phyloP scores from a whole-genome alignment of 2,329 filamentous ascomycete species.

The Daldinia sp. region DNA sequence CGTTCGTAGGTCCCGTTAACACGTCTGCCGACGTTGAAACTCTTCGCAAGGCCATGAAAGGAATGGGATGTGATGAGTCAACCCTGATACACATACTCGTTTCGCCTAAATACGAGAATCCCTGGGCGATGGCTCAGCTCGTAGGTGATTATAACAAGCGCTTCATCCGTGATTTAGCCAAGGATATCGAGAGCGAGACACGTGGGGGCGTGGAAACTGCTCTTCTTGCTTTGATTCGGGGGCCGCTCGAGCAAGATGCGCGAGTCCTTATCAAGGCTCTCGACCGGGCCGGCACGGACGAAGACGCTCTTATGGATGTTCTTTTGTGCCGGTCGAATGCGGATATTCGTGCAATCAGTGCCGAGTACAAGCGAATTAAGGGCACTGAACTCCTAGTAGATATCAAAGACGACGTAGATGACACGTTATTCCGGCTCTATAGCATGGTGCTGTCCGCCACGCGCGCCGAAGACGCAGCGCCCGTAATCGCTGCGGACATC shows the following conservation, averaged over 20 bases:
- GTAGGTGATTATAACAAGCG: conserved; percentile 51
- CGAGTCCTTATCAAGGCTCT: conserved; percentile 50
- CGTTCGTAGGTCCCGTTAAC: conserved; percentile 45
- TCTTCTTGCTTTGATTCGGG: conserved; percentile 50
- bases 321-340: conserved; percentile 54
- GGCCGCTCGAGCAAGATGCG: conserved; percentile 53
- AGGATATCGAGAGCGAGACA: conserved; percentile 54
- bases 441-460: conserved; percentile 51
- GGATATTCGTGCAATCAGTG: conserved; percentile 52
- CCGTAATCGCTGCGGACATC: conserved; percentile 48
- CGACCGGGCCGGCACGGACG: conserved; percentile 51
- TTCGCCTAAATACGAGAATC: conserved; percentile 50
- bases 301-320: conserved; percentile 53
- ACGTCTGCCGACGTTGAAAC: conserved; percentile 49
- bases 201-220: conserved; percentile 50
- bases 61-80: conserved; percentile 53
- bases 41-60: conserved; percentile 54
- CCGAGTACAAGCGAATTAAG: conserved; percentile 49
- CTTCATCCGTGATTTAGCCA: conserved; percentile 51
- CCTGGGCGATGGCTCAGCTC: conserved; percentile 52
- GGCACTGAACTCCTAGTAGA: conserved; percentile 50
- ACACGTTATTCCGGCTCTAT: conserved; percentile 51
- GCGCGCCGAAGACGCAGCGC: conserved; percentile 49
- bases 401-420: conserved; percentile 52
- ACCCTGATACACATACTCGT: conserved; percentile 51